phyloP scores from a whole-genome alignment of 805 yeast genomes.

The Yamadazyma takamatsuzukensis region DNA sequence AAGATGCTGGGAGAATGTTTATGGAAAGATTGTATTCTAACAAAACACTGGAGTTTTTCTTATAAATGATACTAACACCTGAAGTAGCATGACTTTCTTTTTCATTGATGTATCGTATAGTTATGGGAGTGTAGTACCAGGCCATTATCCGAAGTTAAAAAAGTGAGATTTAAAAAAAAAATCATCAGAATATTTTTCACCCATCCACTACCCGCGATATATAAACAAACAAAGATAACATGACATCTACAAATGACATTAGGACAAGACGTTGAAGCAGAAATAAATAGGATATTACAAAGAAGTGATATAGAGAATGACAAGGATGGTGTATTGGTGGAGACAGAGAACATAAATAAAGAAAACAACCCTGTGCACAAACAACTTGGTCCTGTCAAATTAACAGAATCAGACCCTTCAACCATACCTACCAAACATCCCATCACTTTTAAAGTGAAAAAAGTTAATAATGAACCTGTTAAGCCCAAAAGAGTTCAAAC shows the following conservation, averaged over 20 bases:
- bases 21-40: conserved; percentile 16
- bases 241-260: not conserved
- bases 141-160: conserved; percentile 1
- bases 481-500: conserved; percentile 8
- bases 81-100: conserved; percentile 17
- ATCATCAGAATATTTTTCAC: not conserved
- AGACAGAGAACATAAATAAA: not conserved
- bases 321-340: conserved; percentile 2
- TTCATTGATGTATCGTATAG: conserved; percentile 17
- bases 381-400: not conserved
- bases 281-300: not conserved
- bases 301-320: conserved; percentile 3
- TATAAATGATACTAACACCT: conserved; percentile 18
- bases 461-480: conserved; percentile 24
- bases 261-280: not conserved
- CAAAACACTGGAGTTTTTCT: not conserved
- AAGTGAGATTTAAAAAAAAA: not conserved
- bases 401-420: no score
- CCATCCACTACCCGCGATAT: not conserved
- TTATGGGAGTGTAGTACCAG: conserved; percentile 20
- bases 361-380: not conserved
- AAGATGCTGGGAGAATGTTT: conserved; percentile 12
- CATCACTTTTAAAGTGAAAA: conserved; percentile 30
- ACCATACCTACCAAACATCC: conserved; percentile 11
- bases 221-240: not conserved